Conservation (phyloP, 192 early-diverging fungal genomes). For the Coemansia sp. region DNA sequence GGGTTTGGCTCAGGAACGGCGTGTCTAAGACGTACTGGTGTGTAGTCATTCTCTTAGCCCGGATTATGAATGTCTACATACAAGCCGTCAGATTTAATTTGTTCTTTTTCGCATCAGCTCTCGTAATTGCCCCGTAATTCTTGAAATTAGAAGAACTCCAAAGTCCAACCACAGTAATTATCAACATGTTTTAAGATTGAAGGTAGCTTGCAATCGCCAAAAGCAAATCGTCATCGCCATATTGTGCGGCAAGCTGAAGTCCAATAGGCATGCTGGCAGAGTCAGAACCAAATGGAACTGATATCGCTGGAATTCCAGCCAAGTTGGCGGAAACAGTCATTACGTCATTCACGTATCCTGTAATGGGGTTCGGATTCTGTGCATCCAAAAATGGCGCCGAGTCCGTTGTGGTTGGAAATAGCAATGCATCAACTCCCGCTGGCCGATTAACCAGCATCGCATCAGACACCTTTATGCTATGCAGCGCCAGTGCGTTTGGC, state of each 20-base stretch:
- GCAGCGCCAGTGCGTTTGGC: constrained; percentile 56
- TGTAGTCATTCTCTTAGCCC: too few relatives aligned
- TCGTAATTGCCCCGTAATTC: neutral
- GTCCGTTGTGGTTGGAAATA: constrained; percentile 79
- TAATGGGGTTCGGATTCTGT: constrained; percentile 36
- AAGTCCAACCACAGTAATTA: neutral
- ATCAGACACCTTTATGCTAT: constrained; percentile 16
- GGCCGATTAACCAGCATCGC: neutral
- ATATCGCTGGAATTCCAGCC: constrained; percentile 77
- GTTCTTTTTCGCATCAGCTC: too few relatives aligned
- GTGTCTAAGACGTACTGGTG: too few relatives aligned
- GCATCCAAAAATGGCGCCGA: constrained; percentile 64
- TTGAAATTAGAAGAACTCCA: neutral
- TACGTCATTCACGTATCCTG: constrained; percentile 82
- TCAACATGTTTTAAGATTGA: neutral
- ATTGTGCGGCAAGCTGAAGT: constrained; percentile 84
- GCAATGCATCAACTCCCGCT: constrained; percentile 64
- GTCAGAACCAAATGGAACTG: constrained; percentile 58
- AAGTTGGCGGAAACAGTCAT: constrained; percentile 87
- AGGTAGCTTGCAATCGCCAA: constrained; percentile 30
- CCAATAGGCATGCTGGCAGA: constrained; percentile 68
- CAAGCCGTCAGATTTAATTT: too few relatives aligned
- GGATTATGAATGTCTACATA: too few relatives aligned
- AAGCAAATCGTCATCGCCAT: constrained; percentile 69
- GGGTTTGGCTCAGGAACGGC: too few relatives aligned